Base-by-base conservation (phyloP, 2,329 filamentous ascomycete genomes). In the Fusarium ambrosium region DNA sequence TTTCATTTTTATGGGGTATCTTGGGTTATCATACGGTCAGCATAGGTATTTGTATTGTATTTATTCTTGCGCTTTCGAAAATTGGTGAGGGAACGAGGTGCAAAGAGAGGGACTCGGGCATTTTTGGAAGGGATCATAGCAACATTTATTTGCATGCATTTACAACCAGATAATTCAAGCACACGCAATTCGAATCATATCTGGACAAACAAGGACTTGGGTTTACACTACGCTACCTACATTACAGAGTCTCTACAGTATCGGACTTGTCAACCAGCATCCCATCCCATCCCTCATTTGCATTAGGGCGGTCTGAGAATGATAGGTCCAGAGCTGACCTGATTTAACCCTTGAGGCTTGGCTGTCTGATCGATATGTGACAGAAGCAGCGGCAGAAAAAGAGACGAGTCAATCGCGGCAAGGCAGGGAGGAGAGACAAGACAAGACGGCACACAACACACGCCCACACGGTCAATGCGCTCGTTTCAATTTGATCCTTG, bases 1-100 rank as follows among this genome's bases (percentile, higher is more conserved):
- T 45, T 69, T 37, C 68, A 65, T 53, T 69, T 34, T 69, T 37
- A n/a, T 39, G 22, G 43, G 37, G 59, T 51, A 32, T 20, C 32
- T 56, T 41, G 64, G 69, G 66, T 67, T 56, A 65, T 68, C 36
- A 53, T 20, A 72, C n/a, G 61, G 68, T 74, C 68, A 74, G 68
- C 71, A 74, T 74, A 53, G 22, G 22, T 27, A n/a, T 29, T 53
- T 53, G 48, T 53, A 53, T 43, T 43, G n/a, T 43, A 43, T 53
- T 29, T 43, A 43, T 53, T 29, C 59, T 58, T 36, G 58, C 64
- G 62, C 11, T 34, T 34, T 34, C 68, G 34, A n/a, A 58, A 66
- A 56, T 34, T 22, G 39, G 71, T 39, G 58, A 43, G 56, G 43
- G 43, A 51, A 29, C 39, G 18, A 59, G 45, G 34, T 24, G 58